Base-by-base conservation (phyloP, 192 early-diverging fungal species). In the Backusella macrospora region DNA sequence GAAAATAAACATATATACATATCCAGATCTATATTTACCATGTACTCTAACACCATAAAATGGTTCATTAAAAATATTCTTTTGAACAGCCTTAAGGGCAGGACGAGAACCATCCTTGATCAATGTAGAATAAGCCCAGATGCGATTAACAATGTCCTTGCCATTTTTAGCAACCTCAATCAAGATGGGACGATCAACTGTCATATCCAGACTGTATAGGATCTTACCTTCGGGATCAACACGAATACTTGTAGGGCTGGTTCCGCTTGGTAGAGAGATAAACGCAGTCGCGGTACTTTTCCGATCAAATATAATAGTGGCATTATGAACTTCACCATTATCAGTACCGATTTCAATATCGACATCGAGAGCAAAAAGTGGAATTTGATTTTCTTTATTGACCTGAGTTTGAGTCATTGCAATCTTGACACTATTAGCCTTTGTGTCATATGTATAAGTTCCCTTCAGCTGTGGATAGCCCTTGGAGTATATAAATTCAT, bases 401-500 rank as follows among this genome's bases (percentile, higher is more conserved):
- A 71, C 76, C 66, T 86, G 86, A 1, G 84, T 86, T 65, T 88
- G 86, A 65, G 82, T 77, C 43, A 88, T 67, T 1, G 73, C 73
- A 67, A 92, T 70, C 65, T 90, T 85, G 15, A 90, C 84, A 3
- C 84, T 75, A 81, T 88, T 86, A 63, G 85, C 82, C 74, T 87
- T 86, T 26, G 80, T 75, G 59, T 85, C 88, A 78, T 89, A 92
- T 44, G 80, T 74, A 70, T 84, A 90, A n/a, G 67, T 39, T 29
- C 85, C 78, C 29, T 46, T 79, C 44, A 92, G 83, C 29, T 81
- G 80, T 14, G 91, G 91, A 70, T 81, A 85, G 4, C 87, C 90
- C 48, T 87, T 86, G 23, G 85, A 84, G 74, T 87, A 88, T 14
- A 92, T 86, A 86, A 89, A 92, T 80, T 92, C 87, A 68, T 90